Evolutionary conservation across 2,329 filamentous ascomycete genomes (phyloP).

Genomic region (Harringtonia lauricola): DNA sequence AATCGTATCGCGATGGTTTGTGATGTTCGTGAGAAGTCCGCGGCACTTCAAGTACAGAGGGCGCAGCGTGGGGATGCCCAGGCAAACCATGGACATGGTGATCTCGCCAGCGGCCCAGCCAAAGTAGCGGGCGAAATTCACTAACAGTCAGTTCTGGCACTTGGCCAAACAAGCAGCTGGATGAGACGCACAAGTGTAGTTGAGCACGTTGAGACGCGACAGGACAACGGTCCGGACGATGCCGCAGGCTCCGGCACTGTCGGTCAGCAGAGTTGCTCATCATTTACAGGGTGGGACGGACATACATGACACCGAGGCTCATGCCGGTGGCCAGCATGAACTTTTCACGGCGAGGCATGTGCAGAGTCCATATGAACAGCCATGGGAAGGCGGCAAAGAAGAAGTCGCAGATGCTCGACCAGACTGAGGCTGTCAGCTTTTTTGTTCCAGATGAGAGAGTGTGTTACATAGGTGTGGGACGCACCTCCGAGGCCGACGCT

Average conservation of each 20-base stretch:
- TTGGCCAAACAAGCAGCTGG: conserved; percentile 4
- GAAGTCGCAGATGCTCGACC: conserved; percentile 27
- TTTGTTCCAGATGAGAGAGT: too few relatives aligned
- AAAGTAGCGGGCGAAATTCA: conserved; percentile 5
- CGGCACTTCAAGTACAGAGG: conserved; percentile 32
- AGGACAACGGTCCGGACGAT: conserved; percentile 19
- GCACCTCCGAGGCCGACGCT: conserved; percentile 24
- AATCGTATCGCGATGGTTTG: too few relatives aligned
- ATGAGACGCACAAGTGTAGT: conserved; percentile 19
- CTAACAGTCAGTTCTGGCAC: too few relatives aligned
- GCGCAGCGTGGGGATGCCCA: conserved; percentile 26
- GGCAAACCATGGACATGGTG: conserved; percentile 27
- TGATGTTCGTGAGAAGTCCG: conserved; percentile 8
- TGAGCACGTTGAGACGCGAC: conserved; percentile 12
- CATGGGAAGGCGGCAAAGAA: conserved; percentile 30
- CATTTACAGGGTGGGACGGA: neutral
- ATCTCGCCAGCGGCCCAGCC: conserved; percentile 27
- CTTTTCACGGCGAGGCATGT: conserved; percentile 33
- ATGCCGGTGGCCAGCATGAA: conserved; percentile 29
- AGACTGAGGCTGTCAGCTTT: too few relatives aligned
- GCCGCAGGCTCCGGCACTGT: conserved; percentile 17
- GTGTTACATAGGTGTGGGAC: too few relatives aligned
- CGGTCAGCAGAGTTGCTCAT: conserved; percentile 6
- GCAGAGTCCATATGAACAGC: conserved; percentile 30
- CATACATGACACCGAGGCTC: conserved; percentile 17